Conservation (phyloP, 441 rosid species). For the Mallotus japonicus region DNA sequence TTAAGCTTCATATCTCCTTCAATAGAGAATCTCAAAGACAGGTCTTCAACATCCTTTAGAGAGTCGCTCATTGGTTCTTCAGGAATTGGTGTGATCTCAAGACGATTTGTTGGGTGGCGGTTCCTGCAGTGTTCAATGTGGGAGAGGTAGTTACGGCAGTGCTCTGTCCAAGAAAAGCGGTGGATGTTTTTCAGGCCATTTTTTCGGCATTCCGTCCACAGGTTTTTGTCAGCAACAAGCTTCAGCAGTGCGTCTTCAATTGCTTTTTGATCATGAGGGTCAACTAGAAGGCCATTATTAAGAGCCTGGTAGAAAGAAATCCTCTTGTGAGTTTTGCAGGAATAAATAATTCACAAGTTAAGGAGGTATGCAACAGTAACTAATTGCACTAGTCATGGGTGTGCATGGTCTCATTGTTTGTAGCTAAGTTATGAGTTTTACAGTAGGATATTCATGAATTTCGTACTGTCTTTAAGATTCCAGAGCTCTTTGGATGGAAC, state of each 20-base stretch:
- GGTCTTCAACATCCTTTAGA: constrained; percentile 69
- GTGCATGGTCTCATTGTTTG: neutral
- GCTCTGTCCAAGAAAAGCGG: constrained; percentile 69
- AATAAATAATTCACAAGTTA: constrained; percentile 1
- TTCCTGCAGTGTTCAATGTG: constrained; percentile 76
- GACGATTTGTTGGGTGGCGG: constrained; percentile 67
- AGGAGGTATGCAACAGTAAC: neutral
- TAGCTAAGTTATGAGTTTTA: neutral
- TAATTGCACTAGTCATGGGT: constrained; percentile 5
- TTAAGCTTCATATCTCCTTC: constrained; percentile 73
- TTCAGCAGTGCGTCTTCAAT: constrained; percentile 63
- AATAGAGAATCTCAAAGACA: constrained; percentile 70
- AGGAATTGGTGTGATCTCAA: constrained; percentile 60
- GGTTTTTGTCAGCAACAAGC: constrained; percentile 59
- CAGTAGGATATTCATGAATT: neutral
- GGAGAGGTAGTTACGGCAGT: constrained; percentile 76
- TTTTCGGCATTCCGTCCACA: constrained; percentile 59
- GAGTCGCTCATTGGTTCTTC: constrained; percentile 93
- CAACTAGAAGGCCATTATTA: constrained; percentile 60
- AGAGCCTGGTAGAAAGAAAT: constrained; percentile 43
- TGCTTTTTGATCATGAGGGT: constrained; percentile 65
- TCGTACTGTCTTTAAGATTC: neutral
- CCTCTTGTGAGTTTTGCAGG: constrained; percentile 18
- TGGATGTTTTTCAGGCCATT: constrained; percentile 60
- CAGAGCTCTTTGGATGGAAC: neutral